These are phyloP conservation scores for Aspergillus mulundensis DNA, from an alignment of 495 filamentous ascomycete genomes.

Conservation along the genomic window DNA sequence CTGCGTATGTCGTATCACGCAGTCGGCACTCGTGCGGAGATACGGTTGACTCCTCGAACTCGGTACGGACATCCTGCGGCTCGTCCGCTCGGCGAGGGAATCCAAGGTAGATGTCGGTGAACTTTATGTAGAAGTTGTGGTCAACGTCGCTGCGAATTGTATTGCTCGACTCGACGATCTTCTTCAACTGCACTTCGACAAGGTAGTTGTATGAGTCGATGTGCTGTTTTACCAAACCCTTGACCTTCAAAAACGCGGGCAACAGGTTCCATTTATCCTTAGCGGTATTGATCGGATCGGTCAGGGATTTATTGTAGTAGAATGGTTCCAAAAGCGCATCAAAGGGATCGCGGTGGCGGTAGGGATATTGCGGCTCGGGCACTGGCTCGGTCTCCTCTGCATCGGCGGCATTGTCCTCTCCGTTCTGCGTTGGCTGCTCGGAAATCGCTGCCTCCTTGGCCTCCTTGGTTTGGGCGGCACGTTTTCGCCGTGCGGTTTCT, in stretches of 20 bases:
- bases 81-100: conserved; percentile 73
- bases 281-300: conserved; percentile 90
- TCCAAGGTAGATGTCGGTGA: conserved; percentile 82
- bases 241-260: conserved; percentile 94
- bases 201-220: conserved; percentile 99
- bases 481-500: conserved; percentile 20
- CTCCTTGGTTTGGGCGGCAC: conserved; percentile 20
- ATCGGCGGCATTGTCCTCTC: conserved; percentile 6
- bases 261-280: conserved; percentile 94
- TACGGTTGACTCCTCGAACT: conserved; percentile 47
- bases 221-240: conserved; percentile 93
- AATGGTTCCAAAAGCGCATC: conserved; percentile 90
- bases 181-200: conserved; percentile 89
- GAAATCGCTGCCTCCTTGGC: conserved; percentile 5
- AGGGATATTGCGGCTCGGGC: conserved; percentile 19
- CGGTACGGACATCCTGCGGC: conserved; percentile 49
- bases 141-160: conserved; percentile 85
- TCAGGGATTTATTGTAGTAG: conserved; percentile 90
- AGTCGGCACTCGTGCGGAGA: conserved; percentile 94
- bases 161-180: conserved; percentile 87
- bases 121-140: conserved; percentile 79
- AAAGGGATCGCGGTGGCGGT: conserved; percentile 52
- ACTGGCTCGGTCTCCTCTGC: conserved; percentile 5
- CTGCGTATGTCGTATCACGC: conserved; percentile 92
- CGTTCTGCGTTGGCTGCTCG: conserved; percentile 10